A percentile compares a stretch with the other conserved stretches of the same genome.
phyloP scores from a whole-genome alignment of 2,329 filamentous ascomycete species.

The Colletotrichum camelliae region DNA sequence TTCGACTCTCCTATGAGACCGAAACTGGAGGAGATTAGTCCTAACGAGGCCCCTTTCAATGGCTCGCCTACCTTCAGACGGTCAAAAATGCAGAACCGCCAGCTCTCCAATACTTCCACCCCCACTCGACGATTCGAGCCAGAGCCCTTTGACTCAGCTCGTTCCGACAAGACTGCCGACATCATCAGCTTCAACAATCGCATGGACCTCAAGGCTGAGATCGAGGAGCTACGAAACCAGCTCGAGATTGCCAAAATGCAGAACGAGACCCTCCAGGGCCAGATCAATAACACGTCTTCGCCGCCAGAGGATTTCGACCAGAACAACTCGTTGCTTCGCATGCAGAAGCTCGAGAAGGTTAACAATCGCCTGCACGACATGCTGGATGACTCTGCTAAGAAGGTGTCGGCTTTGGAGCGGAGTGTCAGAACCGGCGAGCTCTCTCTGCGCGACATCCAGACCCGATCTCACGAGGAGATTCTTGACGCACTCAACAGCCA shows the following conservation, averaged over 20 bases:
- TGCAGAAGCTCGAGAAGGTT: constrained; percentile 90
- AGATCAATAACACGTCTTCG: constrained; percentile 75
- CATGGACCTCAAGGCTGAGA: constrained; percentile 88
- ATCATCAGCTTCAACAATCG: constrained; percentile 83
- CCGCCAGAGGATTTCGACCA: constrained; percentile 70
- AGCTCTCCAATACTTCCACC: constrained; percentile 77
- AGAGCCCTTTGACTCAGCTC: constrained; percentile 72
- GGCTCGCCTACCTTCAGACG: constrained; percentile 77
- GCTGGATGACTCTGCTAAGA: constrained; percentile 92
- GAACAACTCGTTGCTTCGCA: constrained; percentile 78
- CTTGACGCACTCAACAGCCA: constrained; percentile 92
- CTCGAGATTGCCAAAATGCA: constrained; percentile 95
- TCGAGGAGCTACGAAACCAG: constrained; percentile 93
- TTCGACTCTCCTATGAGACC: constrained; percentile 72
- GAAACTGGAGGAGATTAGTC: constrained; percentile 85
- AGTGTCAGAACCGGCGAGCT: constrained; percentile 87
- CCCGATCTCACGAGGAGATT: constrained; percentile 92
- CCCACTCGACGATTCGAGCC: constrained; percentile 76
- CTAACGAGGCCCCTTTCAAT: constrained; percentile 77
- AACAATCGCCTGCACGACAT: constrained; percentile 92
- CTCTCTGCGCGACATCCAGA: constrained; percentile 88
- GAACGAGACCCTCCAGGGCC: constrained; percentile 88
- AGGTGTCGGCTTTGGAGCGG: constrained; percentile 87
- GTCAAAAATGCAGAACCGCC: constrained; percentile 56
- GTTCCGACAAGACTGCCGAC: constrained; percentile 86